phyloP scores from a whole-genome alignment of 1,284 basidiomycete species.

The Coriolopsis trogii region DNA sequence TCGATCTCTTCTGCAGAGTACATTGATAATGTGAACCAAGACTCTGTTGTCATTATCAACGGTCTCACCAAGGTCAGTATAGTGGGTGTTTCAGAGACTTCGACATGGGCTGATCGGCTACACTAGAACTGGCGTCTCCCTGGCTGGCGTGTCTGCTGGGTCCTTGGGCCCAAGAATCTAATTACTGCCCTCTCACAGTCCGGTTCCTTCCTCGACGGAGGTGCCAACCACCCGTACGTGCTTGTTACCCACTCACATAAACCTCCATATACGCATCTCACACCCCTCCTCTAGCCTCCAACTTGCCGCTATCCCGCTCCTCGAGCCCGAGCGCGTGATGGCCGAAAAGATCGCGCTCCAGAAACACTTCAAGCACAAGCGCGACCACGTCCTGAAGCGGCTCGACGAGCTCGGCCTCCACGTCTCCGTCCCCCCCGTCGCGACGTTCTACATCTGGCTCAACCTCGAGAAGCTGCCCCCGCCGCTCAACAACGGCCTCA shows the following conservation, averaged over 20 bases:
- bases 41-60: constrained; percentile 85
- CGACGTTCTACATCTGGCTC: constrained; percentile 93
- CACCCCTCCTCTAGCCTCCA: constrained; percentile 59
- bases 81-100: neutral
- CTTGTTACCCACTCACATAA: neutral
- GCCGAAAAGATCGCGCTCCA: constrained; percentile 84
- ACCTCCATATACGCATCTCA: neutral
- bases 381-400: constrained; percentile 87
- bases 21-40: constrained; percentile 85
- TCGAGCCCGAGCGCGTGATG: constrained; percentile 71
- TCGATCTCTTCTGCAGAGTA: constrained; percentile 84
- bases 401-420: constrained; percentile 78
- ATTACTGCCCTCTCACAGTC: constrained; percentile 87
- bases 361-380: constrained; percentile 88
- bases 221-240: constrained; percentile 84
- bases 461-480: constrained; percentile 77
- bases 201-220: constrained; percentile 88
- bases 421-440: constrained; percentile 73
- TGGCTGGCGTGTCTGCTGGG: constrained; percentile 95
- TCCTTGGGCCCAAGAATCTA: constrained; percentile 90
- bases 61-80: constrained; percentile 84
- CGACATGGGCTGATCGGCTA: constrained; percentile 3
- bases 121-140: constrained; percentile 85
- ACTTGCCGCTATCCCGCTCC: constrained; percentile 80
- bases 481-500: constrained; percentile 88